These are phyloP conservation scores for Nowakowskiella sp. DNA, from an alignment of 192 early-diverging fungal species.

Conservation along the genomic window DNA sequence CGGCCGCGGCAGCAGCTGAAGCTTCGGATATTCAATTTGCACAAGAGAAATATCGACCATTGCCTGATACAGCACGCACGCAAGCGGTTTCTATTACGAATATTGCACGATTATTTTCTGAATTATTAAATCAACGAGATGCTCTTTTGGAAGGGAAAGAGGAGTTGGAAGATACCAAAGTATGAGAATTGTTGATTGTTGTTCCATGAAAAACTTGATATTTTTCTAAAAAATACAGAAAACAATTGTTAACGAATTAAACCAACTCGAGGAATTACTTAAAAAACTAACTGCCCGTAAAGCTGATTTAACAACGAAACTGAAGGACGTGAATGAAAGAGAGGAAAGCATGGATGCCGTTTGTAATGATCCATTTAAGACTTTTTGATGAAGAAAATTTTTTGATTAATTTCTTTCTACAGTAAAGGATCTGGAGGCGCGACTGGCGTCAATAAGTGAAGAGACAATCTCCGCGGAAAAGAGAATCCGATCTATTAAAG, in stretches of 20 bases:
- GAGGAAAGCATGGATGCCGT: slow-evolving; percentile 25
- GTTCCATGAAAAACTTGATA: background rate
- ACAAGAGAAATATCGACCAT: too few species aligned
- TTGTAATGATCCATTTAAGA: slow-evolving; percentile 15
- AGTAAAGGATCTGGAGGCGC: slow-evolving; percentile 25
- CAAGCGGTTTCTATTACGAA: slow-evolving; percentile 20
- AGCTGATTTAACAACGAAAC: slow-evolving; percentile 15
- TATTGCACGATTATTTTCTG: slow-evolving; percentile 29
- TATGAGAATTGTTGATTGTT: background rate
- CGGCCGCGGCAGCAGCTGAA: too few species aligned
- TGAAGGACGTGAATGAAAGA: slow-evolving; percentile 17
- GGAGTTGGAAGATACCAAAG: slow-evolving; percentile 18
- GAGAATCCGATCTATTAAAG: slow-evolving; percentile 22
- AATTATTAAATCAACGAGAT: slow-evolving; percentile 33
- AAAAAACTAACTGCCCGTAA: slow-evolving; percentile 23
- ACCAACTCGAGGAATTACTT: slow-evolving; percentile 29
- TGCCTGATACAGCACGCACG: background rate
- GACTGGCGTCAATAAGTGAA: slow-evolving; percentile 30
- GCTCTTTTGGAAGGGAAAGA: slow-evolving; percentile 24
- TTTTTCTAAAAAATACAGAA: background rate
- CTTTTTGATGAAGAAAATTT: background rate
- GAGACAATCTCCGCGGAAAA: slow-evolving; percentile 23
- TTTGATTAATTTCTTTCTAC: background rate
- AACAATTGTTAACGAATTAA: slow-evolving; percentile 18
- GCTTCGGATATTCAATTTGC: too few species aligned